phyloP scores from a whole-genome alignment of 2,329 filamentous ascomycete species.

The Nakataea oryzae region DNA sequence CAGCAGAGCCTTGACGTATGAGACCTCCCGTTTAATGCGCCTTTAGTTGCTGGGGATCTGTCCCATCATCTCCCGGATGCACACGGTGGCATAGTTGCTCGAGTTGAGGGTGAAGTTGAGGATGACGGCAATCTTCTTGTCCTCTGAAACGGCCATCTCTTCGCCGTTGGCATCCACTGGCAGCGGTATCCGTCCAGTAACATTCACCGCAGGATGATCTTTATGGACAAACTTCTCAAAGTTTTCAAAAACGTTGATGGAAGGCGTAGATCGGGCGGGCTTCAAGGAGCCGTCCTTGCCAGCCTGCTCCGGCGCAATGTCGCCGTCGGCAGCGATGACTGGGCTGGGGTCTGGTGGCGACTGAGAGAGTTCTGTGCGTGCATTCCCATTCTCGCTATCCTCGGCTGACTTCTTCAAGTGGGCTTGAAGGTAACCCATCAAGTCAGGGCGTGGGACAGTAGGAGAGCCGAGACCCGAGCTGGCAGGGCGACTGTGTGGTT shows the following conservation, averaged over 20 bases:
- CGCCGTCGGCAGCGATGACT: background rate
- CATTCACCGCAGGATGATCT: conserved; percentile 8
- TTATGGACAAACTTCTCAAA: background rate
- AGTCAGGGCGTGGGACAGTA: background rate
- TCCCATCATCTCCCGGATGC: conserved; percentile 23
- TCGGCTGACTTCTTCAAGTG: background rate
- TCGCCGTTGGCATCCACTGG: background rate
- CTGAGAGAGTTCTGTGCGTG: background rate
- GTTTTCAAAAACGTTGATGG: background rate
- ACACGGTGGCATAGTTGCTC: conserved; percentile 27
- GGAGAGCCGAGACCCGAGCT: background rate
- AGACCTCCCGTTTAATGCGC: background rate
- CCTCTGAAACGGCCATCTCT: conserved; percentile 5
- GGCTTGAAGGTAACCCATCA: background rate
- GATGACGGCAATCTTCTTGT: conserved; percentile 22
- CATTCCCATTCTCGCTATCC: background rate
- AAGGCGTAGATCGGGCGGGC: background rate
- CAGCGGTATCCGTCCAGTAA: conserved; percentile 2
- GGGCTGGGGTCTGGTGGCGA: background rate
- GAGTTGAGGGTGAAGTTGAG: conserved; percentile 23
- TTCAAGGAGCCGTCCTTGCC: background rate
- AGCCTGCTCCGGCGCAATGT: background rate
- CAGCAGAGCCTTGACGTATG: too few relatives aligned
- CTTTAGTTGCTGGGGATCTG: background rate
- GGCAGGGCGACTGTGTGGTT: background rate